Conservation (phyloP, 179 eudicot genomes). For the Actinidia polygama region DNA sequence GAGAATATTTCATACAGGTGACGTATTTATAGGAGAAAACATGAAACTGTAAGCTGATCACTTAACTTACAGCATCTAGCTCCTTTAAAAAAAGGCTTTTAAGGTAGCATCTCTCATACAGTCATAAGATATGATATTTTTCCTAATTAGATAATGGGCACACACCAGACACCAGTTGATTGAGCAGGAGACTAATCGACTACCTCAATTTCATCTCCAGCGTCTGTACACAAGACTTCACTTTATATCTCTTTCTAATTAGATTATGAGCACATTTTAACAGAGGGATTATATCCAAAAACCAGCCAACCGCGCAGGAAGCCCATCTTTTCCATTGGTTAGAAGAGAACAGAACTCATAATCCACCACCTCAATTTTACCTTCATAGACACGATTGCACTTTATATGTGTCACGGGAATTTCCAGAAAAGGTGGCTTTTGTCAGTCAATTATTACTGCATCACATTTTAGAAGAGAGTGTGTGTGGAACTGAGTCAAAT, state of each 20-base stretch:
- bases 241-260: neutral
- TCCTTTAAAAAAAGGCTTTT: neutral
- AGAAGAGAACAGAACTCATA: too few species aligned
- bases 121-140: neutral
- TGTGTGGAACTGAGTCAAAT: neutral
- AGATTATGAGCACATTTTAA: neutral
- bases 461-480: neutral
- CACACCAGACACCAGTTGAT: neutral
- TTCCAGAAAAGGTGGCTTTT: neutral
- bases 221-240: neutral
- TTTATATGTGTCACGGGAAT: neutral
- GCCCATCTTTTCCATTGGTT: too few species aligned
- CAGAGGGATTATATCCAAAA: neutral
- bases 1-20: too few species aligned
- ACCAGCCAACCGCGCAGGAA: neutral
- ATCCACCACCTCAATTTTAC: neutral
- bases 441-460: neutral
- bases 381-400: neutral
- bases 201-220: neutral
- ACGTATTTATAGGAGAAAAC: too few species aligned
- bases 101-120: slow-evolving; percentile 11
- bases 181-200: neutral
- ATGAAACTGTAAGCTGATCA: too few species aligned
- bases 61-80: neutral
- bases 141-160: neutral